Conservation (phyloP, 345 rosid genomes). For the Alliaria petiolata region DNA sequence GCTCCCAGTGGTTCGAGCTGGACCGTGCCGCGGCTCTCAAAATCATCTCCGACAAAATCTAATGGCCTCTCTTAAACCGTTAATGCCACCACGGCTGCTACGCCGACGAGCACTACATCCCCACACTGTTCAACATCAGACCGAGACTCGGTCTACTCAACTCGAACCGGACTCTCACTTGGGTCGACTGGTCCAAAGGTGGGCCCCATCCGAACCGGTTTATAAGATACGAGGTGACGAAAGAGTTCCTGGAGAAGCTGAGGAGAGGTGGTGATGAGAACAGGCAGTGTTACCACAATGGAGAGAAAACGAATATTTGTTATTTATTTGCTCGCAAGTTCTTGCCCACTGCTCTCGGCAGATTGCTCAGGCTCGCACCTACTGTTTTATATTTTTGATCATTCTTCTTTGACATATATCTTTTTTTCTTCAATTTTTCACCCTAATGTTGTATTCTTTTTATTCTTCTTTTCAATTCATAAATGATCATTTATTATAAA, state of each 20-base stretch:
- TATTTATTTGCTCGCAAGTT: constrained; percentile 82
- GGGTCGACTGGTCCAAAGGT: constrained; percentile 81
- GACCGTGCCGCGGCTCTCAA: constrained; percentile 57
- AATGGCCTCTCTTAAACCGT: constrained; percentile 54
- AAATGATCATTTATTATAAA: background rate
- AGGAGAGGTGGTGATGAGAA: constrained; percentile 37
- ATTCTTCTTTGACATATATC: background rate
- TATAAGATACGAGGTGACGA: constrained; percentile 42
- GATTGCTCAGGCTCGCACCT: constrained; percentile 62
- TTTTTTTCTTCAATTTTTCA: background rate
- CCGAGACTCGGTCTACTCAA: constrained; percentile 28
- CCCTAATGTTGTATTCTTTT: background rate
- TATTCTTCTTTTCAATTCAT: background rate
- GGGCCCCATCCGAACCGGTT: constrained; percentile 71
- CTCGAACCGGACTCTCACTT: constrained; percentile 68
- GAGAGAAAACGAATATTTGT: constrained; percentile 48
- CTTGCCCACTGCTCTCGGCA: constrained; percentile 46
- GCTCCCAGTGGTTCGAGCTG: constrained; percentile 83
- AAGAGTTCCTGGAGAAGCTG: constrained; percentile 46
- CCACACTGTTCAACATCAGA: constrained; percentile 53
- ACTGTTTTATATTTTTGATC: constrained; percentile 38
- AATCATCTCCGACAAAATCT: constrained; percentile 52
- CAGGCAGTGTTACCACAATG: constrained; percentile 47
- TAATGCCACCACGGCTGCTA: constrained; percentile 55
- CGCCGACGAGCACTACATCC: constrained; percentile 76